A percentile compares a stretch with the other conserved stretches of the same genome.
Evolutionary conservation across 306 rosid genomes (phyloP).

Genomic region (Dryas octopetala): DNA sequence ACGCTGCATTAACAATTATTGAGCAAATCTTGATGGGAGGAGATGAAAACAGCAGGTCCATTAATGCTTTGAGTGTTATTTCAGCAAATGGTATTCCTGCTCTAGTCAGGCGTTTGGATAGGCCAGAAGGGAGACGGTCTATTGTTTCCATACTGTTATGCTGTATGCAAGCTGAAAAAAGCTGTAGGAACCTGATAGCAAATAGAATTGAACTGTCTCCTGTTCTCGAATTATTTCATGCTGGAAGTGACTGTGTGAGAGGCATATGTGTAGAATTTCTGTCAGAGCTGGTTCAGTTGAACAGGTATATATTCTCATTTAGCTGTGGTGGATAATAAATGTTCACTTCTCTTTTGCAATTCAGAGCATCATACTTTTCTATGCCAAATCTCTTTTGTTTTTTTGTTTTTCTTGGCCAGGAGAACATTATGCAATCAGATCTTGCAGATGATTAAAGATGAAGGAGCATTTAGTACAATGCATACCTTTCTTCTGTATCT

Average conservation of each 20-base stretch:
- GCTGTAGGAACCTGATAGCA: conserved; percentile 67
- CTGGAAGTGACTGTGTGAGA: conserved; percentile 67
- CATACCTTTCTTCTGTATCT: conserved; percentile 86
- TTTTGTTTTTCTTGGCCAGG: conserved; percentile 32
- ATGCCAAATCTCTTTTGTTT: too few species aligned
- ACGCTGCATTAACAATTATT: conserved; percentile 68
- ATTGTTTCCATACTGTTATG: conserved; percentile 74
- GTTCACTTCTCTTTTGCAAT: conserved; percentile 23
- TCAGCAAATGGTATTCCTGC: conserved; percentile 77
- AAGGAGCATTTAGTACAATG: conserved; percentile 86
- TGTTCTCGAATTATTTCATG: conserved; percentile 73
- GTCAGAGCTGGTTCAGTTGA: conserved; percentile 75
- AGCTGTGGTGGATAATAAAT: not conserved
- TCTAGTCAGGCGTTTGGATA: conserved; percentile 53
- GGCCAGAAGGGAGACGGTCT: conserved; percentile 59
- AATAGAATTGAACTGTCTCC: conserved; percentile 61
- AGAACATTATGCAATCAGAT: conserved; percentile 69
- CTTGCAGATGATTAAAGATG: conserved; percentile 77
- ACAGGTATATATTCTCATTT: conserved; percentile 43
- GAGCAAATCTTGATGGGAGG: conserved; percentile 82
- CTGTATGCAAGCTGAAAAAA: conserved; percentile 76
- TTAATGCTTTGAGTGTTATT: conserved; percentile 60
- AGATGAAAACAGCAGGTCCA: conserved; percentile 66
- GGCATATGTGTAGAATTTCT: conserved; percentile 76
- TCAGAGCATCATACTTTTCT: not conserved